Evolutionary conservation across 2,329 filamentous ascomycete species (phyloP).

Genomic region (Aspergillus alliaceus): DNA sequence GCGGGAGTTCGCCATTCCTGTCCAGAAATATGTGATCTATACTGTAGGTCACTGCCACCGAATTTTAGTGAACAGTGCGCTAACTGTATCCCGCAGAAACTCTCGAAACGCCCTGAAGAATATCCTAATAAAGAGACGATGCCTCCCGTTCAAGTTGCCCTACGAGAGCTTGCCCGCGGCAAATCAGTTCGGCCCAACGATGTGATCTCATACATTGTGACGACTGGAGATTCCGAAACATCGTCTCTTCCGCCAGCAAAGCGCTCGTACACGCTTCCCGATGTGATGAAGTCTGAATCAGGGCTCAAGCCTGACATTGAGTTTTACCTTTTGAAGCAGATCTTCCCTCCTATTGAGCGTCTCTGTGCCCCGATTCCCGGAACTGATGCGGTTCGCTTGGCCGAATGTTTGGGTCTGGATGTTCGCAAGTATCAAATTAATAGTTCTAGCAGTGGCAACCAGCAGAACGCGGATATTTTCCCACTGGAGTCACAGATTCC

Average conservation of each 20-base stretch:
- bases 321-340: slow-evolving; percentile 97
- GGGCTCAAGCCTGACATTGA: slow-evolving; percentile 86
- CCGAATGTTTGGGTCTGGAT: slow-evolving; percentile 91
- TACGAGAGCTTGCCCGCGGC: slow-evolving; percentile 81
- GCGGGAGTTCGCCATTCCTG: slow-evolving; percentile 73
- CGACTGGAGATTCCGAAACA: slow-evolving; percentile 63
- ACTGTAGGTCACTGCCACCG: slow-evolving; percentile 53
- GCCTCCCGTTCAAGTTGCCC: slow-evolving; percentile 94
- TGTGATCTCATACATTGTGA: slow-evolving; percentile 95
- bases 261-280: slow-evolving; percentile 82
- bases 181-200: slow-evolving; percentile 90
- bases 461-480: slow-evolving; percentile 69
- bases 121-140: slow-evolving; percentile 94
- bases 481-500: slow-evolving; percentile 93
- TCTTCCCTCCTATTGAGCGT: slow-evolving; percentile 95
- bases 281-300: slow-evolving; percentile 75
- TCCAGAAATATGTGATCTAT: slow-evolving; percentile 93
- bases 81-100: slow-evolving; percentile 57
- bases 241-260: slow-evolving; percentile 68
- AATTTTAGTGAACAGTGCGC: neutral
- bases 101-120: slow-evolving; percentile 88
- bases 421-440: slow-evolving; percentile 79
- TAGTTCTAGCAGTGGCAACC: slow-evolving; percentile 54
- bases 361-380: slow-evolving; percentile 93
- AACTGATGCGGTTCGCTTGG: slow-evolving; percentile 84